Base-by-base conservation (phyloP, 345 rosid species). In the Lenwebbia sp. region DNA sequence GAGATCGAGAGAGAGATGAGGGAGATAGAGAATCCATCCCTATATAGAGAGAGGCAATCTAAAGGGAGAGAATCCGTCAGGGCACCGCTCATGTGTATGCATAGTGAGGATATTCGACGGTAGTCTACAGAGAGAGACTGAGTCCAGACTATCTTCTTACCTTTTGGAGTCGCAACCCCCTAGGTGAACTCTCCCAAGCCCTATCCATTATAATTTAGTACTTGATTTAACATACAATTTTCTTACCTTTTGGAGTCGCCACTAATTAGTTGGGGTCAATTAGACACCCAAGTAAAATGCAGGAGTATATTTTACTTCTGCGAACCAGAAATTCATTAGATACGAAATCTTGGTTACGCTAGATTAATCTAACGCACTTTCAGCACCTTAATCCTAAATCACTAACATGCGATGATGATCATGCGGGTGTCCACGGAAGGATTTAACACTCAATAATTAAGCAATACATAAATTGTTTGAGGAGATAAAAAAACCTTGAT, bases 381-480 rank as follows among this genome's bases (percentile, higher is more conserved):
- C 26, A 13, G 62, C 25, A 56, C 1, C 6, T 56, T 56, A 56
- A 56, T 56, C 40, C 25, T 56, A 56, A 56, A 56, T 13, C 26
- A 56, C 26, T 25, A 56, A 56, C 62, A 25, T 25, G 28, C 6
- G 0, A 56, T 56, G 28, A 1, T 11, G 26, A 56, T 56, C 7
- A 56, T 56, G 11, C 0, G 0, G 14, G 62, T 56, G 14, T 37
- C 40, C 40, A 37, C 0, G 0, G 28, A 56, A 25, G 14, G 40
- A 37, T 56, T 5, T 25, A 25, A 25, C 0, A 4, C 62, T 56
- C 62, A 56, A 25, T 25, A 56, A 56, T 55, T 5, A 23, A 56
- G 25, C 4, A 13, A 56, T 56, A 23, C 0, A 56, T 56, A 56
- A 56, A 56, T 25, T 56, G 25, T 13, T 56, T 56, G 25, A 25